Base-by-base conservation (phyloP, 2,329 filamentous ascomycete genomes). In the Claviceps sp. region DNA sequence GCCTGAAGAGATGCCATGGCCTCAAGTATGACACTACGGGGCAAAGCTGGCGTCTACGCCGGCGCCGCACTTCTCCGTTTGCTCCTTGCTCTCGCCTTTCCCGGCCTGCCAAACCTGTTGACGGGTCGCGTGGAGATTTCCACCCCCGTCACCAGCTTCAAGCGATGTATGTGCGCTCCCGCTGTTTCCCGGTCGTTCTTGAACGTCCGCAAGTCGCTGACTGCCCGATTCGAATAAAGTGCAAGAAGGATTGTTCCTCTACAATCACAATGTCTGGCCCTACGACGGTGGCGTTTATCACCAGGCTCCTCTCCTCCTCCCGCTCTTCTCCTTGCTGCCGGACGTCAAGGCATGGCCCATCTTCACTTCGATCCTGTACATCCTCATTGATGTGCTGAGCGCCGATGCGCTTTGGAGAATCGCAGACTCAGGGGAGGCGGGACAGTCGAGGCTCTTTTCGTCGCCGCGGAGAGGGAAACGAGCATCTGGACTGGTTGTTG, bases 61-160 rank as follows among this genome's bases (percentile, higher is more conserved):
- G 81, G 81, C 50, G 91, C 90, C 54, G 84, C 87, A 52, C 77
- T 83, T 56, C 74, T 97, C 59, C 84, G 93, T 59, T 75, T 97
- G 55, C 70, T 88, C 52, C 78, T 97, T 50, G 90, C 89, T 65
- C 74, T 83, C 54, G 75, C 82, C 53, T 95, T 96, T 65, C 90
- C 93, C 56, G 80, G 80, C 40, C 75, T 98, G 42, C 87, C 91
- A 50, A 83, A 89, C 65, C 76, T 95, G 56, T 76, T 98, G 56
- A 93, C 89, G 19, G 87, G 85, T 57, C 85, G 93, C 64, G 93
- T 96, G 61, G 93, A 98, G 74, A 85, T 98, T 62, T 96, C 93
- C 45, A 98, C 93, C 22, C 91, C 93, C 41, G 86, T 97, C 47
- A 96, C 89, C 61, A 95, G 91, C 78, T 98, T 96, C 79, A 97